Evolutionary conservation across 306 rosid genomes (phyloP), one percentile per base, ranked within the genome.

Genomic region (Dicorynia guianensis): DNA sequence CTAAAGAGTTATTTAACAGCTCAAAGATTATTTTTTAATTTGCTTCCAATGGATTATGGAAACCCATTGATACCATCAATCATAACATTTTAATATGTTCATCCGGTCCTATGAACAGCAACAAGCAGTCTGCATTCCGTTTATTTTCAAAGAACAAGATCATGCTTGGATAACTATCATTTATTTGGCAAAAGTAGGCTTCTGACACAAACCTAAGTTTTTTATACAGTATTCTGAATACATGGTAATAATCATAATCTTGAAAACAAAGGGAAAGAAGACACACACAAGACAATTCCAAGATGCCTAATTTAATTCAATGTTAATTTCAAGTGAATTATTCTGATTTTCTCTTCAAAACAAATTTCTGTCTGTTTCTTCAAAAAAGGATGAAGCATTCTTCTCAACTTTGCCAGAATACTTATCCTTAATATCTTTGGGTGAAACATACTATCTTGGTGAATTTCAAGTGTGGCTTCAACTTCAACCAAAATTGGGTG

Each of bases 361-460:
- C 46, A 40, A 40, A 2, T 40, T 40, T 25, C 30, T 40, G 46
- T 10, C 46, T 10, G 1, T 7, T 5, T 3, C 46, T 40, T 40
- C 9, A 40, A 40, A 40, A 40, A 6, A 7, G 1, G 9, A 3
- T 34, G 46, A 70, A 46, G 48, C 48, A 19, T 38, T 30, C 20
- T 56, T 19, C 53, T 14, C 58, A 38, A 25, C 34, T 9, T 43
- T 35, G 10, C 30, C 5, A n/a, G 48, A 59, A 66, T 39, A 67
- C 53, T 54, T 54, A 18, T 18, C 19, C 30, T 7, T 5, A 30
- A 62, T 13, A 34, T 18, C 48, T 4, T 60, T 43, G 5, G 30
- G 54, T 40, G 55, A 60, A 55, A 5, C 49, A 76, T 6, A 67
- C 44, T 54, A 77, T 46, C 52, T 47, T 38, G 57, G 65, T 58